Evolutionary conservation across 306 rosid species (phyloP).

Genomic region (Gynostemma pentaphyllum): DNA sequence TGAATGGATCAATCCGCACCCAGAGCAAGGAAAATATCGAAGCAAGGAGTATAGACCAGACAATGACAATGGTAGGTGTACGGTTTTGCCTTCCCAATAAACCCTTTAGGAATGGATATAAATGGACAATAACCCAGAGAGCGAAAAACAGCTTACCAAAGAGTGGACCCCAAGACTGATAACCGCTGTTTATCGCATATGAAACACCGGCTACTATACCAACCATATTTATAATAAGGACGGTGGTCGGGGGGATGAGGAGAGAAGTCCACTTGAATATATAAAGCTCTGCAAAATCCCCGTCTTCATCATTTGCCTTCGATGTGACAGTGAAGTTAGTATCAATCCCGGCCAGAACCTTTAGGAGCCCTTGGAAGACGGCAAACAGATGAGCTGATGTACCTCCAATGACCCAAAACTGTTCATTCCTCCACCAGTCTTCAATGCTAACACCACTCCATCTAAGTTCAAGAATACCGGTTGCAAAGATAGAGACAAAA

Average conservation of each 20-base stretch:
- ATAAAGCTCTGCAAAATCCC: constrained; percentile 60
- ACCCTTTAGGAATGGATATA: constrained; percentile 78
- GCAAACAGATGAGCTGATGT: constrained; percentile 98
- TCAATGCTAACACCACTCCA: constrained; percentile 99
- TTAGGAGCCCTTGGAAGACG: constrained; percentile 82
- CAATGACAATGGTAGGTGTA: constrained; percentile 65
- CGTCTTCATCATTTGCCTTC: constrained; percentile 60
- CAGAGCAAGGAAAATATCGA: constrained; percentile 65
- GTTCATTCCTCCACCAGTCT: constrained; percentile 99
- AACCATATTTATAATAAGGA: constrained; percentile 52
- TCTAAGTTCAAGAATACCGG: constrained; percentile 95
- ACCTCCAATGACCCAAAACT: constrained; percentile 98
- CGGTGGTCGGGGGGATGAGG: constrained; percentile 68
- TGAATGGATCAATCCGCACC: constrained; percentile 71
- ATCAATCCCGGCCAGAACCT: constrained; percentile 64
- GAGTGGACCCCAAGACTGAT: constrained; percentile 75
- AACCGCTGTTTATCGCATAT: constrained; percentile 60
- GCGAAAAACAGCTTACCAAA: constrained; percentile 63
- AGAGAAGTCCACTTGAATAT: constrained; percentile 72
- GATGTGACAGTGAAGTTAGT: constrained; percentile 69
- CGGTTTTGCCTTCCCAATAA: constrained; percentile 57
- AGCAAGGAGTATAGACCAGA: constrained; percentile 68
- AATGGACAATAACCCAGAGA: constrained; percentile 64
- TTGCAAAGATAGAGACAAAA: constrained; percentile 75
- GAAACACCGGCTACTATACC: constrained; percentile 70